Base-by-base conservation (phyloP, 2,329 filamentous ascomycete genomes). In the Cordyceps militaris region DNA sequence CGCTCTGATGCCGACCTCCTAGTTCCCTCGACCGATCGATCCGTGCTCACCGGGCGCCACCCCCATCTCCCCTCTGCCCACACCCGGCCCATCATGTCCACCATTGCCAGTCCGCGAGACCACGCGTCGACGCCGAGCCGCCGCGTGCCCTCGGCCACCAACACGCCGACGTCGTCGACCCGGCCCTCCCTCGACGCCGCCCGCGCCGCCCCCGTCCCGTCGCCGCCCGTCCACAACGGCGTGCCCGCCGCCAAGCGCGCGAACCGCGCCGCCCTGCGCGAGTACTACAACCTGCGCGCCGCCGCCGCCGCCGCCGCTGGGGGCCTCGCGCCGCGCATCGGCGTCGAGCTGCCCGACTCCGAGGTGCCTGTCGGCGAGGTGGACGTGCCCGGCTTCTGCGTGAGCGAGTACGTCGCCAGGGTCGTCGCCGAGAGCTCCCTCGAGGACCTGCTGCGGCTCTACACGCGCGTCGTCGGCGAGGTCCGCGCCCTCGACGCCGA, bases 401-500 rank as follows among this genome's bases (percentile, higher is more conserved):
- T 88, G 0, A 80, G 86, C n/a, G 78, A 78, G 8, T 93, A 86
- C 63, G 82, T 92, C 6, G 74, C 78, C 57, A 73, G 76, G 47
- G 74, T 88, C 14, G 75, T 91, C 6, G 77, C 77, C n/a, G 78
- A 77, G 55, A 82, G 83, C 66, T 79, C 80, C 6, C 75, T 94
- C 34, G 82, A 86, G 66, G 87, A 87, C 56, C 75, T 94, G 55
- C 69, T 94, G 66, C 79, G 79, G 55, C 77, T 87, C 1, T 91
- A 94, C 69, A 85, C 87, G 48, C 80, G 83, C 23, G 78, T 93
- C 10, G 73, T 93, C 63, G 81, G 84, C 63, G 93, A 97, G 74
- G 93, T 96, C 49, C 78, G 91, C 38, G 92, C 90, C 2, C 79
- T 99, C 19, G 94, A 97, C 67, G 93, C 93, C 24, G 94, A 99